Evolutionary conservation across 2,329 filamentous ascomycete species (phyloP).

Genomic region (Xylaria sp.): DNA sequence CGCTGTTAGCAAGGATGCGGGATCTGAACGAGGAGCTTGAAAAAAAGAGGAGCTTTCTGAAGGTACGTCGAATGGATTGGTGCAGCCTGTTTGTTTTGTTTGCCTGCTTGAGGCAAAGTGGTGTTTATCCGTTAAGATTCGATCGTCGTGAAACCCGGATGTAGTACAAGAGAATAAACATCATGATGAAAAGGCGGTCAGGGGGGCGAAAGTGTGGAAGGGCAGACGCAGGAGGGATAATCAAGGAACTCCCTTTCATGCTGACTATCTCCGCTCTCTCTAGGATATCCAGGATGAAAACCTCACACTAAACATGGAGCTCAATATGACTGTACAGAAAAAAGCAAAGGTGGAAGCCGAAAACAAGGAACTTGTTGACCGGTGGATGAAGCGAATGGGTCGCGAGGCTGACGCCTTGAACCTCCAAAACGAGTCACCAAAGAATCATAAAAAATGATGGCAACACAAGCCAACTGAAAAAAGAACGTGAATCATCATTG

Average conservation of each 20-base stretch:
- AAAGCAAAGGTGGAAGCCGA: constrained; percentile 78
- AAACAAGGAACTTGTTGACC: constrained; percentile 87
- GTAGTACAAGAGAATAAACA: neutral
- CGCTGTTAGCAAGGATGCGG: constrained; percentile 73
- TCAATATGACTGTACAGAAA: constrained; percentile 85
- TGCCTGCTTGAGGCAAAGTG: constrained; percentile 12
- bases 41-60: constrained; percentile 84
- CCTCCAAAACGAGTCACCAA: constrained; percentile 63
- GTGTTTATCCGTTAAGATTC: neutral
- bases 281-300: constrained; percentile 93
- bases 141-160: neutral
- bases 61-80: constrained; percentile 61
- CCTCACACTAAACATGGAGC: constrained; percentile 84
- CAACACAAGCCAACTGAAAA: constrained; percentile 11
- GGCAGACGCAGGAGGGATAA: neutral
- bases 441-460: constrained; percentile 46
- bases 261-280: constrained; percentile 22
- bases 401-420: constrained; percentile 93
- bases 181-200: neutral
- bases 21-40: constrained; percentile 88
- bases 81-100: constrained; percentile 8
- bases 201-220: neutral
- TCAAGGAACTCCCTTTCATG: neutral
- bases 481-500: constrained; percentile 34
- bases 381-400: constrained; percentile 91